Base-by-base conservation (phyloP, 139 green algal species). In the Volvox africanus region DNA sequence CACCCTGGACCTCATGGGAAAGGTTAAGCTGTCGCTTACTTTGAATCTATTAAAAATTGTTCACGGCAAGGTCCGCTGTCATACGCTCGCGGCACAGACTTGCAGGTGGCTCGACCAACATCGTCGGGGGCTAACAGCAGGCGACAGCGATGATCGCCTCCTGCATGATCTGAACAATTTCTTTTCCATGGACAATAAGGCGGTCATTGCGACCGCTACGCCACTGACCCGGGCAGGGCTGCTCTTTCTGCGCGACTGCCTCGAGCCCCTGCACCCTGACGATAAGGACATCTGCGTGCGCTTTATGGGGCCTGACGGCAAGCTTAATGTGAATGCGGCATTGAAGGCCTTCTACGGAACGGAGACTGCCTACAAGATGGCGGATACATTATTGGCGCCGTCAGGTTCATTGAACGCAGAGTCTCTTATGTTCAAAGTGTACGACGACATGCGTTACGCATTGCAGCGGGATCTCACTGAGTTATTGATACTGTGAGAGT, bases 181-280 rank as follows among this genome's bases (percentile, higher is more conserved):
- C 13, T 65, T 85, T 50, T 67, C 37, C 79, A 24, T 9, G 21
- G 24, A 28, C 65, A 69, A 68, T 28, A 16, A 67, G 79, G 37
- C 37, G 12, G 13, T 18, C 37, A 32, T 61, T 24, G 28, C 80
- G 28, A 55, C 19, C 28, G 80, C 44, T 20, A 61, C 3, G 37
- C 82, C 82, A 18, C 61, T 77, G 6, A 61, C 17, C 0, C 61
- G 65, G 0, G 82, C 82, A 2, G 82, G 82, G 16, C 20, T 88
- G 6, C 14, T 80, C n/a, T 88, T 88, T 67, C 61, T 88, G 22
- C 33, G 82, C 9, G 82, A 88, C 82, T 79, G 65, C 65, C 82
- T 88, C 9, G 65, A 69, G 12, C 82, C 55, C 21, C 6, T 79
- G 20, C 9, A 65, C 12, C 55, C 65, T 21, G 65, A 21, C 22